These are phyloP conservation scores for Salvia rosmarinus DNA, from an alignment of 257 asterid species.

Conservation along the genomic window DNA sequence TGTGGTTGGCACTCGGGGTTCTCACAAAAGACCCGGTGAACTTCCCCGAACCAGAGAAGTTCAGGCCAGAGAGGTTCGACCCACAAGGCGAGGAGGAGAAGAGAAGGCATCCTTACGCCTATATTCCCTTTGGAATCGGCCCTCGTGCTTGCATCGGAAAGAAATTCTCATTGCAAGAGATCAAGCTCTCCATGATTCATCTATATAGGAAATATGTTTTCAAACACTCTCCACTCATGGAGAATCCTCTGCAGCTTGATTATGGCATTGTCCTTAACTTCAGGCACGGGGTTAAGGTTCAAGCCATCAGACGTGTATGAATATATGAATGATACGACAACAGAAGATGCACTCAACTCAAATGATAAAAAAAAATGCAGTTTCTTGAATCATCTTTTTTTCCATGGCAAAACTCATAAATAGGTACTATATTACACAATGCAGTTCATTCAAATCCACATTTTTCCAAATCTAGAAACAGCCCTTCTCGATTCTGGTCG, in stretches of 20 bases:
- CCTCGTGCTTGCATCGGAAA: slow-evolving; percentile 94
- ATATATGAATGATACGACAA: background rate
- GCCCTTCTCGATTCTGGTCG: slow-evolving; percentile 53
- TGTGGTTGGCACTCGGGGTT: slow-evolving; percentile 93
- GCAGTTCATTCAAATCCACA: slow-evolving; percentile 36
- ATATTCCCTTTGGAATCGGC: slow-evolving; percentile 92
- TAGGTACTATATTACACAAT: slow-evolving; percentile 41
- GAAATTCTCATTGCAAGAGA: slow-evolving; percentile 82
- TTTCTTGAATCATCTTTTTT: background rate
- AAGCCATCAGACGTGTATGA: slow-evolving; percentile 54
- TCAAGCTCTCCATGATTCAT: slow-evolving; percentile 77
- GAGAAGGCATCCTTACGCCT: slow-evolving; percentile 82
- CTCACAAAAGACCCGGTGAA: slow-evolving; percentile 81
- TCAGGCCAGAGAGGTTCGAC: slow-evolving; percentile 89
- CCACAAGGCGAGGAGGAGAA: slow-evolving; percentile 83
- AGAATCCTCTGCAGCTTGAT: slow-evolving; percentile 69
- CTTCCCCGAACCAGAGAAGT: slow-evolving; percentile 85
- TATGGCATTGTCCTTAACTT: slow-evolving; percentile 81
- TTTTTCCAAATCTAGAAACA: slow-evolving; percentile 18
- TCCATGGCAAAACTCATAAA: slow-evolving; percentile 29
- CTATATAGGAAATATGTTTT: slow-evolving; percentile 67
- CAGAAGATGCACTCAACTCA: no score
- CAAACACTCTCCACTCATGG: slow-evolving; percentile 75
- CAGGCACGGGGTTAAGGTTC: slow-evolving; percentile 83
- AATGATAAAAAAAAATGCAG: background rate